Base-by-base conservation (phyloP, 768 basidiomycete genomes). In the Amanita pseudoporphyria region DNA sequence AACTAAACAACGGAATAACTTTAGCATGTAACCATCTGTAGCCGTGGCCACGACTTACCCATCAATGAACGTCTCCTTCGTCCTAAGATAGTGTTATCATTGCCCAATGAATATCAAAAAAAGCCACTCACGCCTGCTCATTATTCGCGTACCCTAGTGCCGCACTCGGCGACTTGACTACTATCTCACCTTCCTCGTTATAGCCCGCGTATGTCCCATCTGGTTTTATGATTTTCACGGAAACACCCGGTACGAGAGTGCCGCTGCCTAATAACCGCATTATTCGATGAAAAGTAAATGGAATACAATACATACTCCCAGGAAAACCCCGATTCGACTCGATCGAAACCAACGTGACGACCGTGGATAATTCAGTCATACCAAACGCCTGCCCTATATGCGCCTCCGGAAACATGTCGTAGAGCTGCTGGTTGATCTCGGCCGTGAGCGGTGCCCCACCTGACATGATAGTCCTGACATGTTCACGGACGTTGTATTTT, bases 311-410 rank as follows among this genome's bases (percentile, higher is more conserved):
- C 35, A 3, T 36, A 36, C 80, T 71, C 21, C 82, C 84, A 3
- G 74, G 71, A 2, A 69, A 63, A 5, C 79, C 79, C 18, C 76
- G 60, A 51, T 72, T 76, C 28, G 64, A 57, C 3, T 69, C 67
- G 5, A 74, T 64, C 13, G 76, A 63, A 61, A 73, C 76, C 65
- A 78, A 72, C 12, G 70, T 60, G 6, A 74, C 68, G 6, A 74
- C 69, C 0, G 80, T 79, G 49, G 71, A 71, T 0, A 77, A 71
- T 58, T 87, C 84, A 0, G 84, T 86, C 76, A 82, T 74, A 74
- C 79, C 79, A 52, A 80, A 81, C 3, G 72, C 75, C 60, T 82
- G 79, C 1, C 78, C 78, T 35, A 79, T 74, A 47, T 72, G 69
- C 2, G 73, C 76, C 35, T 74, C 58, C 0, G 78, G 79, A 41